phyloP scores from a whole-genome alignment of 495 filamentous ascomycete species.

The Neurospora discreta region DNA sequence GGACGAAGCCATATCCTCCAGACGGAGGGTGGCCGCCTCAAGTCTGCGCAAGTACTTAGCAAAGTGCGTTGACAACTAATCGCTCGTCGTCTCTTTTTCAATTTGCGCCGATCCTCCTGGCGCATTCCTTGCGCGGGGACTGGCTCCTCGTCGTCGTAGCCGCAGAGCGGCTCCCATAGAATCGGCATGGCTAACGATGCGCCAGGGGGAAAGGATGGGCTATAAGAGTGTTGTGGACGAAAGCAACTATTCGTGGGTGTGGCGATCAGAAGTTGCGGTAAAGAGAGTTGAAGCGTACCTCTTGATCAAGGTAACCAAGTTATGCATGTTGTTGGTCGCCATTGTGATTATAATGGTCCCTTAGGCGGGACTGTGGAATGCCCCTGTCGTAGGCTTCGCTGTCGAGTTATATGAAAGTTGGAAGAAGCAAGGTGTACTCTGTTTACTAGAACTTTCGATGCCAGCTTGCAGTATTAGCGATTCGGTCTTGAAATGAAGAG shows the following conservation, averaged over 20 bases:
- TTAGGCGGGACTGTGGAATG: not conserved
- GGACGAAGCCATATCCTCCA: conserved; percentile 88
- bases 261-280: not conserved
- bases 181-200: not conserved
- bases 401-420: not conserved
- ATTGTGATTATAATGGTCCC: conserved; percentile 24
- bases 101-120: not conserved
- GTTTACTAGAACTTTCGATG: not conserved
- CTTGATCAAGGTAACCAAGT: conserved; percentile 95
- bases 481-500: not conserved
- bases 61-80: not conserved
- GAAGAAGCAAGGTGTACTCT: not conserved
- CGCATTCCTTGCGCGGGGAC: not conserved
- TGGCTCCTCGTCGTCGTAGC: not conserved
- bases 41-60: conserved; percentile 52
- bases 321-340: conserved; percentile 72
- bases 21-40: conserved; percentile 89
- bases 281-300: conserved; percentile 46
- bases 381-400: not conserved
- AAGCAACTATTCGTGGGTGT: not conserved
- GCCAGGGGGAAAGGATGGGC: not conserved
- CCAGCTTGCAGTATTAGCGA: not conserved
- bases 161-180: not conserved
- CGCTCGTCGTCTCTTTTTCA: not conserved
- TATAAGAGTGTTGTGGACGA: not conserved